These are phyloP conservation scores for Coprinellus micaceus DNA, from an alignment of 768 basidiomycete species.

Conservation along the genomic window DNA sequence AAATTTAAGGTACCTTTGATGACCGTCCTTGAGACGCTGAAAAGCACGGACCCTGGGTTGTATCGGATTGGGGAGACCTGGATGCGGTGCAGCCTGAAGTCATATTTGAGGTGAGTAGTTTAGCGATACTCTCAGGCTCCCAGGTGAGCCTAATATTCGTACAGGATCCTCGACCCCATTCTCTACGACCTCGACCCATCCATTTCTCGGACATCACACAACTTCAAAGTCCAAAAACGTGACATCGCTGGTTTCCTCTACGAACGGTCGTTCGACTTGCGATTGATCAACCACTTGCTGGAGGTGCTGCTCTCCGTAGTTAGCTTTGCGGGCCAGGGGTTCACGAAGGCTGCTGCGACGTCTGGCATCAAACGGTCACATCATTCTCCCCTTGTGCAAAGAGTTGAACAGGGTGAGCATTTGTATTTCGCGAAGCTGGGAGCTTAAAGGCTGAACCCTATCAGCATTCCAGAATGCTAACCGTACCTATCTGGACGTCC, in stretches of 20 bases:
- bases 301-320: slow-evolving; percentile 75
- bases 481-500: slow-evolving; percentile 69
- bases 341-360: slow-evolving; percentile 68
- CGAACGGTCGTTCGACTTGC: slow-evolving; percentile 73
- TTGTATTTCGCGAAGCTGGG: slow-evolving; percentile 1
- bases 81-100: slow-evolving; percentile 93
- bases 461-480: slow-evolving; percentile 44
- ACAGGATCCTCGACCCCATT: slow-evolving; percentile 87
- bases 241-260: slow-evolving; percentile 69
- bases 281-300: slow-evolving; percentile 65
- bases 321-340: slow-evolving; percentile 87
- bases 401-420: slow-evolving; percentile 56
- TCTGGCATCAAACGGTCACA: slow-evolving; percentile 63
- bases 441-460: slow-evolving; percentile 26
- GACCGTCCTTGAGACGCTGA: slow-evolving; percentile 79
- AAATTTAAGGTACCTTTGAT: slow-evolving; percentile 83
- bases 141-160: too few relatives aligned
- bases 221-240: slow-evolving; percentile 54
- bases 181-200: slow-evolving; percentile 71
- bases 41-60: slow-evolving; percentile 67
- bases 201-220: slow-evolving; percentile 49
- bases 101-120: slow-evolving; percentile 72
- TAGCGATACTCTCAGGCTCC: too few relatives aligned
- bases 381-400: slow-evolving; percentile 56
- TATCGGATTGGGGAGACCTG: slow-evolving; percentile 89